Base-by-base conservation (phyloP, 2,329 filamentous ascomycete species). In the Sclerotinia trifoliorum region DNA sequence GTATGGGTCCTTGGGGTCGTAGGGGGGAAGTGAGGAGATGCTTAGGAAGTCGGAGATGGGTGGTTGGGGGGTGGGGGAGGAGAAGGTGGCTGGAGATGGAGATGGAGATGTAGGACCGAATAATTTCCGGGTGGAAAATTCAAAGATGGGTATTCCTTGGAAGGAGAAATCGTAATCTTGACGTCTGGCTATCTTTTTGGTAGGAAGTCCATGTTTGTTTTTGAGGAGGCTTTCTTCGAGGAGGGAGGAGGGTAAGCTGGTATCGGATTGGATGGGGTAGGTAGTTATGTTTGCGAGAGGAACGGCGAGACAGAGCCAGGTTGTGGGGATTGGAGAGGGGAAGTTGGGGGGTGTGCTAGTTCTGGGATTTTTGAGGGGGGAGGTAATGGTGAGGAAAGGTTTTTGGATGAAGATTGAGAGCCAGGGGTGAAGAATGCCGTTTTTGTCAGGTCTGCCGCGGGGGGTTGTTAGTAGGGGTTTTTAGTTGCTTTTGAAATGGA, bases 251-350 rank as follows among this genome's bases (percentile, higher is more conserved):
- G 65, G 49, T 1, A 64, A 5, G 4, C 32, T 29, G 17, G 67
- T 66, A 13, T 73, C 72, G 5, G 49, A 58, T 17, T 54, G 44
- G 2, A 56, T 56, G 7, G 68, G 67, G 61, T 76, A 74, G 15
- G 49, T 35, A 7, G 69, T 74, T 29, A 75, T 60, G 61, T 76
- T 69, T 24, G 65, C 42, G 2, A 73, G 52, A 3, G 75, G 75
- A n/a, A 73, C 74, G 17, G 75, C 76, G 62, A 77, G 74, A 0
- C 72, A 71, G 48, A 77, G 56, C 71, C 72, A 77, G 15, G 70
- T 71, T 17, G 57, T 66, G 10, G 72, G 71, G 8, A 71, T 66
- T 13, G 72, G 72, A 3, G 60, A 10, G 1, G 71, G 71, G 65
- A 75, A 75, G 60, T 74, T 72, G 17, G 72, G 73, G 3, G 74